Percentiles rank a stretch among this genome's conserved stretches.
Conservation (phyloP, 2,329 filamentous ascomycete species). For the Parasarocladium wereldwijsianum region DNA sequence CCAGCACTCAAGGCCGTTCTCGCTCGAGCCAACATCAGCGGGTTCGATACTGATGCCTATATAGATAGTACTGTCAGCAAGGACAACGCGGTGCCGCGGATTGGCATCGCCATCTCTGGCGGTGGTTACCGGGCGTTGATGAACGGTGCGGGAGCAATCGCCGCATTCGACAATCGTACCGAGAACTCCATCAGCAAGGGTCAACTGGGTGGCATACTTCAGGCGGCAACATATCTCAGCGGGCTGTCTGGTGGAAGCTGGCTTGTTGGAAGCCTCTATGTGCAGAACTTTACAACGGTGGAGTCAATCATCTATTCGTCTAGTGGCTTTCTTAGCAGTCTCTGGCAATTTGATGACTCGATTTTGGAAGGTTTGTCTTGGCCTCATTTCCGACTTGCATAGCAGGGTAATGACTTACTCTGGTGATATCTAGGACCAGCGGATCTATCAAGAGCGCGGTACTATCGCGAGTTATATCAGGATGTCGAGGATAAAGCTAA, state of each 20-base stretch:
- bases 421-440: constrained; percentile 23
- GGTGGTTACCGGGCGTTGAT: constrained; percentile 68
- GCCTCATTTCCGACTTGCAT: too few relatives aligned
- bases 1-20: constrained; percentile 8
- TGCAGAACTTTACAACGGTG: constrained; percentile 64
- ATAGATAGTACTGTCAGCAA: constrained; percentile 7
- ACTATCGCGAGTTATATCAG: too few relatives aligned
- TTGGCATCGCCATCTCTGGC: constrained; percentile 61
- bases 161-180: constrained; percentile 59
- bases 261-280: constrained; percentile 58
- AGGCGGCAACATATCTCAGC: constrained; percentile 59
- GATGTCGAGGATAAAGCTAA: constrained; percentile 46
- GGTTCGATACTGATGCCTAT: constrained; percentile 7
- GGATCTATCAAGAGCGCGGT: constrained; percentile 21
- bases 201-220: constrained; percentile 54
- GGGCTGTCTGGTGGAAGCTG: constrained; percentile 64
- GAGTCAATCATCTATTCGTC: constrained; percentile 21
- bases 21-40: constrained; percentile 8
- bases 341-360: constrained; percentile 22
- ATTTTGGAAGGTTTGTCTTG: constrained; percentile 19
- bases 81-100: constrained; percentile 25
- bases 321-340: constrained; percentile 12
- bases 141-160: constrained; percentile 59
- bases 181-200: constrained; percentile 33
- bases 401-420: too few relatives aligned